Conservation (phyloP, 768 basidiomycete species). For the Termitomyces bulborhizus region DNA sequence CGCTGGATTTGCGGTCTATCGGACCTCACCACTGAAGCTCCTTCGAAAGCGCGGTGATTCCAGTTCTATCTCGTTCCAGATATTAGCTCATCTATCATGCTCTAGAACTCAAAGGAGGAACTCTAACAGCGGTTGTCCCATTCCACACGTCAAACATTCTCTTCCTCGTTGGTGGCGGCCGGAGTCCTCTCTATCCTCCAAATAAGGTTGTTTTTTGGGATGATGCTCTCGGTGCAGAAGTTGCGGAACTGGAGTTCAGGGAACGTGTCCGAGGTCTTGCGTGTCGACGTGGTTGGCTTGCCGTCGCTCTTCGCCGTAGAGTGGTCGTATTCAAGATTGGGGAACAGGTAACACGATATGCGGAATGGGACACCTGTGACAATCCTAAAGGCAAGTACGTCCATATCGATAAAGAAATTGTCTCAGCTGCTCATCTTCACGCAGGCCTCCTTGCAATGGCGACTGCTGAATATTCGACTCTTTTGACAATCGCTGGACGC, state of each 20-base stretch:
- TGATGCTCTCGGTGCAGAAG: slow-evolving; percentile 67
- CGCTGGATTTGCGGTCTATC: slow-evolving; percentile 80
- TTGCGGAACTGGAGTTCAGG: slow-evolving; percentile 85
- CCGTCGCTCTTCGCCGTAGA: slow-evolving; percentile 71
- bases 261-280: slow-evolving; percentile 77
- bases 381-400: slow-evolving; percentile 78
- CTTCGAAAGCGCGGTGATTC: slow-evolving; percentile 73
- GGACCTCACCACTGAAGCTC: slow-evolving; percentile 66
- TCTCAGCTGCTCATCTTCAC: not conserved
- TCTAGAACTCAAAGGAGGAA: slow-evolving; percentile 73
- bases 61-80: slow-evolving; percentile 10
- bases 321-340: slow-evolving; percentile 75
- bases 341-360: slow-evolving; percentile 53
- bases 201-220: slow-evolving; percentile 94
- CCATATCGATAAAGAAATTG: not conserved
- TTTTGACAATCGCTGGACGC: slow-evolving; percentile 81
- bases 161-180: slow-evolving; percentile 83
- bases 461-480: slow-evolving; percentile 67
- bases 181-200: slow-evolving; percentile 83
- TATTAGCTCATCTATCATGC: not conserved
- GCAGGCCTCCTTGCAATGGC: slow-evolving; percentile 76
- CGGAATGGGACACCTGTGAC: slow-evolving; percentile 84
- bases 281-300: slow-evolving; percentile 79
- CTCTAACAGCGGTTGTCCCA: slow-evolving; percentile 70
- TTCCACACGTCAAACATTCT: slow-evolving; percentile 77